A percentile compares a stretch with the other conserved stretches of the same genome.
These are phyloP conservation scores for Hemisphaericaspora xylanilytica DNA, from an alignment of 1,139 yeast genomes.

Conservation along the genomic window DNA sequence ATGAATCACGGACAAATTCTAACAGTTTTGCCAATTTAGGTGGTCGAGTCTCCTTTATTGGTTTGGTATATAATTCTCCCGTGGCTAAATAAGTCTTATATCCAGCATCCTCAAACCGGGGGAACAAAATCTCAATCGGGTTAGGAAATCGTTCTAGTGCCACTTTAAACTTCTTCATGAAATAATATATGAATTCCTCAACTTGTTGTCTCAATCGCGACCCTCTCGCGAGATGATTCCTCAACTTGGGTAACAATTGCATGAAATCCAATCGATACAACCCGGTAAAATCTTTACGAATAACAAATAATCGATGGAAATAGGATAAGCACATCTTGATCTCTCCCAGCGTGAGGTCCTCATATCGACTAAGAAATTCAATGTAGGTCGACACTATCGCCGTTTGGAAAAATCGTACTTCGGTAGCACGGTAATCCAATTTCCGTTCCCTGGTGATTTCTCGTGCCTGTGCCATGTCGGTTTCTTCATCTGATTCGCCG, in stretches of 20 bases:
- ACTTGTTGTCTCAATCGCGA: constrained; percentile 54
- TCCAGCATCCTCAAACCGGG: constrained; percentile 50
- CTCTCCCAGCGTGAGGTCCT: constrained; percentile 60
- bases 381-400: constrained; percentile 52
- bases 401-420: constrained; percentile 41
- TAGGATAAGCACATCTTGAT: constrained; percentile 66
- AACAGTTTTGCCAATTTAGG: constrained; percentile 34
- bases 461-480: constrained; percentile 37
- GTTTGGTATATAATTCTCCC: constrained; percentile 47
- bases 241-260: constrained; percentile 32
- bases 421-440: constrained; percentile 47
- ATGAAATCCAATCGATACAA: constrained; percentile 77
- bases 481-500: constrained; percentile 38
- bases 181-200: constrained; percentile 65
- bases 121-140: constrained; percentile 69
- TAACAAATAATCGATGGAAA: constrained; percentile 68
- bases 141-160: constrained; percentile 51
- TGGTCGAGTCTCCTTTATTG: constrained; percentile 17
- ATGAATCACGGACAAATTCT: constrained; percentile 34
- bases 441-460: constrained; percentile 47
- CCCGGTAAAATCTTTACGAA: constrained; percentile 56
- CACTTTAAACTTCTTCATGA: constrained; percentile 59
- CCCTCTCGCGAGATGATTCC: constrained; percentile 30
- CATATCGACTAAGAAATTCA: constrained; percentile 50
- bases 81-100: constrained; percentile 39